Percentiles rank a stretch among this genome's conserved stretches.
phyloP scores from a whole-genome alignment of 2,329 filamentous ascomycete genomes.

The Xylariaceae sp. region DNA sequence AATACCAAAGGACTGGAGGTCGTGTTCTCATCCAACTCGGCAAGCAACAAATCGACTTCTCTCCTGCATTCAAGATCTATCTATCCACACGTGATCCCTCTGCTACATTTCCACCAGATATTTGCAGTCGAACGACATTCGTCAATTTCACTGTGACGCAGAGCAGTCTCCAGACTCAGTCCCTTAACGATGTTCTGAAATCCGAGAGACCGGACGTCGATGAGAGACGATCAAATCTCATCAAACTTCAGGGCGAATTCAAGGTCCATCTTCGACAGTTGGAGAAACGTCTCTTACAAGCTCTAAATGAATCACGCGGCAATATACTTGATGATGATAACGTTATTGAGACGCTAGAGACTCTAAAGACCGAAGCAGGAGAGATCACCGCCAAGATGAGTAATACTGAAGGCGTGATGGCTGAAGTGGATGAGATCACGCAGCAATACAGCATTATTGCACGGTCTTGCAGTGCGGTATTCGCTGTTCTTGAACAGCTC shows the following conservation, averaged over 20 bases:
- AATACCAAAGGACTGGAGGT: constrained; percentile 97
- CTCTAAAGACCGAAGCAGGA: constrained; percentile 92
- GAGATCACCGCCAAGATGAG: constrained; percentile 96
- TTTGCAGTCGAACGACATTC: constrained; percentile 97
- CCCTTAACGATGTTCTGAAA: constrained; percentile 94
- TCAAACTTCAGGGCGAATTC: constrained; percentile 98
- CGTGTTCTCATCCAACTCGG: constrained; percentile 97
- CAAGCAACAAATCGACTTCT: constrained; percentile 99
- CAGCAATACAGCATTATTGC: constrained; percentile 91
- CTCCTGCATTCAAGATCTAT: constrained; percentile 91
- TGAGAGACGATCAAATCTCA: constrained; percentile 90
- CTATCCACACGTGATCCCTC: constrained; percentile 94
- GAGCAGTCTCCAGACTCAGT: constrained; percentile 97
- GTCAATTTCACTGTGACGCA: constrained; percentile 99
- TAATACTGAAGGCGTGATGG: constrained; percentile 97
- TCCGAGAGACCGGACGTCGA: constrained; percentile 97
- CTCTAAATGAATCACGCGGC: constrained; percentile 92
- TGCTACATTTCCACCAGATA: constrained; percentile 89
- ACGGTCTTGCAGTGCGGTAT: constrained; percentile 92
- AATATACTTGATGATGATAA: constrained; percentile 98
- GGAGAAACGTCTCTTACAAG: constrained; percentile 89
- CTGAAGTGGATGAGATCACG: constrained; percentile 93
- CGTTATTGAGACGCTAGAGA: constrained; percentile 96
- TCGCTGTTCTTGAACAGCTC: constrained; percentile 92
- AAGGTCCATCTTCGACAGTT: constrained; percentile 95